phyloP scores from a whole-genome alignment of 768 basidiomycete genomes.

The Suillus plorans region DNA sequence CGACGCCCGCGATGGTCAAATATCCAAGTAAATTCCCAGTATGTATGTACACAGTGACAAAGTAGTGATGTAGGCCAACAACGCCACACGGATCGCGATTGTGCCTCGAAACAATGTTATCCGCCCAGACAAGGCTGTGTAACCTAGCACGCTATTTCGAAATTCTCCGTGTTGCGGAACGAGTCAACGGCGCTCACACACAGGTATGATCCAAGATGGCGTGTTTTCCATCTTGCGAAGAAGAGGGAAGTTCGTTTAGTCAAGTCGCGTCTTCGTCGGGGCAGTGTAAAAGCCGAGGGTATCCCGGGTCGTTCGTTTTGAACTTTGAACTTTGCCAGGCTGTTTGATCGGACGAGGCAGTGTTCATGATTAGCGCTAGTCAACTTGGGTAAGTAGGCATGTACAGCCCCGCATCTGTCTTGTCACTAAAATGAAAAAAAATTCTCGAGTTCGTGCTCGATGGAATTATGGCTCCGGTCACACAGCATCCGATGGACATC shows the following conservation, averaged over 20 bases:
- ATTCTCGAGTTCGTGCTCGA: neutral
- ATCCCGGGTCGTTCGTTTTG: neutral
- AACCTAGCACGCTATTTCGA: neutral
- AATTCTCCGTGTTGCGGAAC: neutral
- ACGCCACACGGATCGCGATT: neutral
- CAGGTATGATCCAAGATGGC: neutral
- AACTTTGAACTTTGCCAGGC: conserved; percentile 1
- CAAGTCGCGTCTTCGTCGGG: conserved; percentile 5
- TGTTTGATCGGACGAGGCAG: neutral
- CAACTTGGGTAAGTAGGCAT: neutral
- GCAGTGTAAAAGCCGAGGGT: neutral
- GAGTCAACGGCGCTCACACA: neutral
- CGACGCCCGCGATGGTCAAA: neutral
- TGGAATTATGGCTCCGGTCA: neutral
- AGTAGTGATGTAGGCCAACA: neutral
- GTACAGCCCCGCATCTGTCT: neutral
- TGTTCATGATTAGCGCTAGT: neutral
- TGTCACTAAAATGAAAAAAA: neutral
- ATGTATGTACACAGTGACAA: too few species aligned
- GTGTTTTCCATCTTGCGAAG: neutral
- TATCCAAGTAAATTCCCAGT: neutral
- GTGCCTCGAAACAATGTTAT: conserved; percentile 1
- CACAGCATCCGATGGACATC: neutral
- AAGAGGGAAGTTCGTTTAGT: neutral
- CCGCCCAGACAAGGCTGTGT: neutral